phyloP scores from a whole-genome alignment of 2,329 filamentous ascomycete species.

The Thermothelomyces thermophilus region DNA sequence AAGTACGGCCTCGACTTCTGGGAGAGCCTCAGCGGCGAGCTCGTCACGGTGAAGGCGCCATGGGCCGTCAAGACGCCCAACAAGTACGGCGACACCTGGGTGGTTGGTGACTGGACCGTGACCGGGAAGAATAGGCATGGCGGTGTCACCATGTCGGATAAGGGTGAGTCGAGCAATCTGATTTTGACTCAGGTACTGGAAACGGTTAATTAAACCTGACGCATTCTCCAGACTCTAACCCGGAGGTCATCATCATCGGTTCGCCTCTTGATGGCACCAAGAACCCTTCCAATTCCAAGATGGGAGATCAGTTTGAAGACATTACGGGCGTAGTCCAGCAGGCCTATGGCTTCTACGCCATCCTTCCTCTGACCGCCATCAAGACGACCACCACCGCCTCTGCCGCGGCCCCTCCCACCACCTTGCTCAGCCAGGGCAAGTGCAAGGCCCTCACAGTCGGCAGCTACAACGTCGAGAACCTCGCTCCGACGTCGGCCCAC shows the following conservation, averaged over 20 bases:
- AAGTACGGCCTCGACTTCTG: slow-evolving; percentile 66
- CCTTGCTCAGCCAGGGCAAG: slow-evolving; percentile 46
- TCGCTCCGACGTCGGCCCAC: slow-evolving; percentile 49
- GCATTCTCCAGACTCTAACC: slow-evolving; percentile 55
- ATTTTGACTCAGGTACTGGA: too few species aligned
- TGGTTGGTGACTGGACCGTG: slow-evolving; percentile 57
- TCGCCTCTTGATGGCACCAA: slow-evolving; percentile 56
- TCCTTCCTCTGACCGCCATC: slow-evolving; percentile 56
- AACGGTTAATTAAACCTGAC: too few species aligned
- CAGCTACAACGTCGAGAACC: slow-evolving; percentile 65
- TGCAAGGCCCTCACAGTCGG: slow-evolving; percentile 59
- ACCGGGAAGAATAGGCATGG: slow-evolving; percentile 57
- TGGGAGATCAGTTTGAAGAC: slow-evolving; percentile 58
- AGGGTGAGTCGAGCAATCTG: slow-evolving; percentile 33
- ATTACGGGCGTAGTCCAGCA: slow-evolving; percentile 64
- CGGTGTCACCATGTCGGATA: slow-evolving; percentile 56
- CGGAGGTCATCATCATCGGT: slow-evolving; percentile 61
- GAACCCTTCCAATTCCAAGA: slow-evolving; percentile 53
- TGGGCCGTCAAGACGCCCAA: slow-evolving; percentile 55
- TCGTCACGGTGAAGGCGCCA: slow-evolving; percentile 56
- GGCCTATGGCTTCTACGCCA: slow-evolving; percentile 61
- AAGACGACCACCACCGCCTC: slow-evolving; percentile 42
- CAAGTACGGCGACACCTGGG: slow-evolving; percentile 61
- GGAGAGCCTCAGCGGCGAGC: slow-evolving; percentile 61
- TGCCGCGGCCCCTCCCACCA: slow-evolving; percentile 42